Conservation (phyloP, 352 stramenopile genomes). For the Pythium aristosporum region DNA sequence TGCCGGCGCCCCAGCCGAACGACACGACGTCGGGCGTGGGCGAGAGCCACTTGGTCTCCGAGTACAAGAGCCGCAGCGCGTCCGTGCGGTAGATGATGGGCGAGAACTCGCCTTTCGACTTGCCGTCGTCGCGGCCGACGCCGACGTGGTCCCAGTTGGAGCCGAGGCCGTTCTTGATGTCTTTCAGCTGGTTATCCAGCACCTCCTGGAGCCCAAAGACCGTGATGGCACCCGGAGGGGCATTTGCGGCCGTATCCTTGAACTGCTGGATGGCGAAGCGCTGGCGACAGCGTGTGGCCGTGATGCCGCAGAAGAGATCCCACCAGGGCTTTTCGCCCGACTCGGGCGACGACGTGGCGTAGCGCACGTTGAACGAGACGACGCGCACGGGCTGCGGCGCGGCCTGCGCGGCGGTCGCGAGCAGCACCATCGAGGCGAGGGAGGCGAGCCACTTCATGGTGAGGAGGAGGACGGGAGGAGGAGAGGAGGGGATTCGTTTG, state of each 20-base stretch:
- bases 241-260: conserved; percentile 6
- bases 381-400: conserved; percentile 16
- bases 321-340: conserved; percentile 21
- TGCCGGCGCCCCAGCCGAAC: conserved; percentile 19
- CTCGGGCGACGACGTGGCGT: conserved; percentile 12
- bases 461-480: not conserved
- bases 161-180: conserved; percentile 22
- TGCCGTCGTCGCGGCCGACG: conserved; percentile 19
- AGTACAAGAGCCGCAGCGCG: conserved; percentile 14
- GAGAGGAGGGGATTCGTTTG: not conserved
- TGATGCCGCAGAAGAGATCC: conserved; percentile 19
- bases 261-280: conserved; percentile 10
- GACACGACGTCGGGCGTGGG: conserved; percentile 20
- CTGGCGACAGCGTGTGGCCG: conserved; percentile 16
- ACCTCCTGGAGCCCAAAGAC: conserved; percentile 22
- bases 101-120: conserved; percentile 10
- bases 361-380: conserved; percentile 22
- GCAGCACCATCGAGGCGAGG: conserved; percentile 10
- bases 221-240: conserved; percentile 15
- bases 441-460: conserved; percentile 8
- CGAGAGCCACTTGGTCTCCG: conserved; percentile 22
- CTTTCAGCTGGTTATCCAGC: conserved; percentile 21
- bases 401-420: conserved; percentile 1
- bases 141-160: conserved; percentile 14
- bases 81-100: conserved; percentile 21